These are phyloP conservation scores for Phytophthora vignae DNA, from an alignment of 352 stramenopile species.

Conservation along the genomic window DNA sequence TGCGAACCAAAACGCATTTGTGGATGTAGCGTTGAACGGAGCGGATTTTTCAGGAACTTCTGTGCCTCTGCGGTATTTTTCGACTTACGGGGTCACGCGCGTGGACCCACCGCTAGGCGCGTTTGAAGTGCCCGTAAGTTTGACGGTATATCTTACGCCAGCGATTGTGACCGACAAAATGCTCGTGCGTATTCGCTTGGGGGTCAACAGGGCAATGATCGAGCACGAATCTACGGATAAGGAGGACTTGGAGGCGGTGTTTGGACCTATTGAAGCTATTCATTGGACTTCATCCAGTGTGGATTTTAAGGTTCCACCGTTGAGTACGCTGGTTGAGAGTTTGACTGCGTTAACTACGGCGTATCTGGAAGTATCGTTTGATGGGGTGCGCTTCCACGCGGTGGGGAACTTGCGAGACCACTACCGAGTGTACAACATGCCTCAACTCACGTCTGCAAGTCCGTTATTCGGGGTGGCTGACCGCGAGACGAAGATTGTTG, in stretches of 20 bases:
- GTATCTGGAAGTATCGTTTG: slow-evolving; percentile 66
- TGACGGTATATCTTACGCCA: slow-evolving; percentile 52
- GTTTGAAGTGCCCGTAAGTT: slow-evolving; percentile 61
- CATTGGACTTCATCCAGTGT: slow-evolving; percentile 51
- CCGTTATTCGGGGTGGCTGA: slow-evolving; percentile 60
- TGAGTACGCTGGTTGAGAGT: slow-evolving; percentile 42
- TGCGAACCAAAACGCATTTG: slow-evolving; percentile 50
- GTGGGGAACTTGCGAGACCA: slow-evolving; percentile 57
- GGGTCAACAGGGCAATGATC: not conserved
- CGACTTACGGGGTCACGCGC: slow-evolving; percentile 48
- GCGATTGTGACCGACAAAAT: slow-evolving; percentile 58
- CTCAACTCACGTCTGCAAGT: slow-evolving; percentile 49
- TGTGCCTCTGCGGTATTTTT: slow-evolving; percentile 65
- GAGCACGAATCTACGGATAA: slow-evolving; percentile 6
- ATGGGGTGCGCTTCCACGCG: slow-evolving; percentile 53
- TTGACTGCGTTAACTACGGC: slow-evolving; percentile 41
- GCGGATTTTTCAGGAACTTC: slow-evolving; percentile 68
- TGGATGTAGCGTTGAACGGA: slow-evolving; percentile 74
- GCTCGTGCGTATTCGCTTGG: slow-evolving; percentile 53
- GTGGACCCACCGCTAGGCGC: slow-evolving; percentile 61
- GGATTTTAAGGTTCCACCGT: slow-evolving; percentile 53
- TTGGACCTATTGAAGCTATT: slow-evolving; percentile 50
- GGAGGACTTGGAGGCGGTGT: slow-evolving; percentile 19
- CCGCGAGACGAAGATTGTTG: slow-evolving; percentile 57
- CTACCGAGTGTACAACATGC: slow-evolving; percentile 71